Percentiles rank a stretch among this genome's conserved stretches.
phyloP scores from a whole-genome alignment of 805 yeast species.

The Pichia thaimueangensis region DNA sequence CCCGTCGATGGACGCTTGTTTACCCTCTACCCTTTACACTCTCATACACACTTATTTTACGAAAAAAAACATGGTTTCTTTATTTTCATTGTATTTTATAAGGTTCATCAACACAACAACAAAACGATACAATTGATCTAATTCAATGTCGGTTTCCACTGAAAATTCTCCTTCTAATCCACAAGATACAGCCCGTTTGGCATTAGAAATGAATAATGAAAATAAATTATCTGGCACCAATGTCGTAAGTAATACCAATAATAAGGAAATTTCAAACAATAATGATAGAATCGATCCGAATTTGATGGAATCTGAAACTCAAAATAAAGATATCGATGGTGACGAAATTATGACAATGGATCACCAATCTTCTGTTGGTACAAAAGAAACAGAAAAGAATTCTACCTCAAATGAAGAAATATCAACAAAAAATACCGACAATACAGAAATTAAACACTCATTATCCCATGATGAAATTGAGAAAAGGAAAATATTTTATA shows the following conservation, averaged over 20 bases:
- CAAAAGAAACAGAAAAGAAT: neutral
- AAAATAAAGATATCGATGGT: neutral
- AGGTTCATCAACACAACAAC: no score
- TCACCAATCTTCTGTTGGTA: no score
- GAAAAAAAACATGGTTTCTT: no score
- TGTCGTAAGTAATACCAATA: neutral
- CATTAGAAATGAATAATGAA: neutral
- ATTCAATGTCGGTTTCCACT: conserved; percentile 1
- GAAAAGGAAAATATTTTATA: neutral
- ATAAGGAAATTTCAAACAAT: neutral
- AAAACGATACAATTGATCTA: neutral
- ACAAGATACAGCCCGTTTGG: conserved; percentile 1
- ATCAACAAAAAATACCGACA: neutral
- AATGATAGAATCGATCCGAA: conserved; percentile 8
- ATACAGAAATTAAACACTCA: neutral
- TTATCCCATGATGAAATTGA: neutral
- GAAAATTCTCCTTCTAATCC: neutral
- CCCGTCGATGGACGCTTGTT: conserved; percentile 9
- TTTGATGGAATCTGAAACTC: neutral
- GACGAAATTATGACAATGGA: neutral
- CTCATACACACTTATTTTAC: no score
- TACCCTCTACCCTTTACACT: no score
- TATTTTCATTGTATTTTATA: no score
- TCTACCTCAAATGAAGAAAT: neutral
- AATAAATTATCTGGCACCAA: no score